These are phyloP conservation scores for Macrolepiota dolichaula DNA, from an alignment of 768 basidiomycete genomes.

Conservation along the genomic window DNA sequence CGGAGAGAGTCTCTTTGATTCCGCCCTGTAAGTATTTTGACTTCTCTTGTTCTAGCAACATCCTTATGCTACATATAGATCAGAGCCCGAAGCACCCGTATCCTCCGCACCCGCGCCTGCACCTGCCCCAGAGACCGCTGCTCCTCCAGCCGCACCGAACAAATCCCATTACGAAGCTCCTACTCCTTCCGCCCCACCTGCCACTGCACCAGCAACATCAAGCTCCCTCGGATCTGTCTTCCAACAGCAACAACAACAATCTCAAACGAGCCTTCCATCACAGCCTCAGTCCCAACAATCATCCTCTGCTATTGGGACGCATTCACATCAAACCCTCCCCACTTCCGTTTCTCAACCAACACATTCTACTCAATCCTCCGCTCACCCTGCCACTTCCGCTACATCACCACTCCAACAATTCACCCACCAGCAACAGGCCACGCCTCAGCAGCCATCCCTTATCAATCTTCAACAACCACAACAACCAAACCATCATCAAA, in stretches of 20 bases:
- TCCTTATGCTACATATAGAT: constrained; percentile 18
- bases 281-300: constrained; percentile 25
- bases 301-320: constrained; percentile 17
- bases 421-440: constrained; percentile 34
- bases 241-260: constrained; percentile 36
- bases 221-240: constrained; percentile 41
- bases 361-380: constrained; percentile 23
- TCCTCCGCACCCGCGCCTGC: constrained; percentile 23
- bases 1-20: constrained; percentile 58
- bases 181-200: constrained; percentile 33
- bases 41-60: constrained; percentile 1
- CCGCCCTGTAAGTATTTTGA: constrained; percentile 42
- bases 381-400: constrained; percentile 25
- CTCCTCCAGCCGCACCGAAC: constrained; percentile 20
- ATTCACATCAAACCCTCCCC: constrained; percentile 30
- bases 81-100: constrained; percentile 31
- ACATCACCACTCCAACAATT: constrained; percentile 40
- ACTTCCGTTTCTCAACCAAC: constrained; percentile 39
- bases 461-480: constrained; percentile 21
- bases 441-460: constrained; percentile 23
- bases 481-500: constrained; percentile 27
- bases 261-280: constrained; percentile 29
- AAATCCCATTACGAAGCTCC: constrained; percentile 29
- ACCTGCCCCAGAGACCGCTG: constrained; percentile 30
- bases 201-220: constrained; percentile 37